Evolutionary conservation across 768 basidiomycete genomes (phyloP), one percentile per base, ranked within the genome.

Genomic region (Termitomyces sp.): DNA sequence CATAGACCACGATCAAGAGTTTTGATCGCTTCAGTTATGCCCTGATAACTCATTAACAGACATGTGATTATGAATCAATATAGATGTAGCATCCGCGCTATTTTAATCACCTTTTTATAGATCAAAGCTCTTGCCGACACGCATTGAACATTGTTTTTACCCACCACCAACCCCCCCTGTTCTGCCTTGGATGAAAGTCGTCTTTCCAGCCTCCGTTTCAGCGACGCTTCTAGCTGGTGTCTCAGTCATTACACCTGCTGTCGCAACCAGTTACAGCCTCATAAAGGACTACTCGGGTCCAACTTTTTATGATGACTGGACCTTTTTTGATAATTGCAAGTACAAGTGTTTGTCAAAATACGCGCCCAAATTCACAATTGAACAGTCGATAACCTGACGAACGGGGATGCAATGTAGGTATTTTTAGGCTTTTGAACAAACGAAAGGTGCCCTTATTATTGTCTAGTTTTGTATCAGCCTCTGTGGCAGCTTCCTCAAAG

Each of bases 221-320:
- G 28, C 36, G 16, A 43, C 55, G 13, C 44, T 58, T 30, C 16
- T 60, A 26, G 44, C 48, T 56, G 46, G 32, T 30, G 32, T 44
- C 35, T 32, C 48, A 20, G 26, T 55, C 50, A 24, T 53, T 18
- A 16, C 48, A 14, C 58, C 61, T 57, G 56, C 52, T 50, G 47
- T 58, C 18, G 62, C 66, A 24, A 54, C 60, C 5, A 65, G 41
- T 38, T 86, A 88, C 69, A 68, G 77, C 54, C 67, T 86, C 50
- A 77, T 79, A 24, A 79, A 79, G 63, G 78, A 81, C 55, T 88
- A 85, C 68, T 65, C 78, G 3, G 87, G 88, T 1, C 65, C 75
- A n/a, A 75, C 67, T 6, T 89, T 90, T 68, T 89, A 89, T 61
- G 71, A 88, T 54, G 78, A 76, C 11, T 89, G 87, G 87, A 71